A percentile compares a stretch with the other conserved stretches of the same genome.
phyloP scores from a whole-genome alignment of 441 rosid species.

The Populus hybrid region DNA sequence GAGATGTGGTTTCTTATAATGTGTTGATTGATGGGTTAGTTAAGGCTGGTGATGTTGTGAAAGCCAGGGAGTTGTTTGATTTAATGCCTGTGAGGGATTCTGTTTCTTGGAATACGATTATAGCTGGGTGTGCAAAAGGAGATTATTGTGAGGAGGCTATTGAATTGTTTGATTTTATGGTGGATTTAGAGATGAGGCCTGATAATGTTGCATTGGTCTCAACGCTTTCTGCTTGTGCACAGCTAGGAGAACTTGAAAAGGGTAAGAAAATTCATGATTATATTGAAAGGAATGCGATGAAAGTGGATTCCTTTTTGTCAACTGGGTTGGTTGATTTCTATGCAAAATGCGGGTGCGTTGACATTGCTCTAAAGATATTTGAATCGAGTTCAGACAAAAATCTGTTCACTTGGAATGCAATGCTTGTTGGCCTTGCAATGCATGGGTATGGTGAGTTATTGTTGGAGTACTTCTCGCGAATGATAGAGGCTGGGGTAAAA shows the following conservation, averaged over 20 bases:
- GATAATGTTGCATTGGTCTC: slow-evolving; percentile 58
- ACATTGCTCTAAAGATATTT: slow-evolving; percentile 42
- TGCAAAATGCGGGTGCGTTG: slow-evolving; percentile 62
- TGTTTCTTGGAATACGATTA: slow-evolving; percentile 56
- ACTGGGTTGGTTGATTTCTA: slow-evolving; percentile 66
- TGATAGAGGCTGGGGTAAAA: slow-evolving; percentile 43
- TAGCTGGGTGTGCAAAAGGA: slow-evolving; percentile 50
- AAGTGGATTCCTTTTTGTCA: slow-evolving; percentile 48
- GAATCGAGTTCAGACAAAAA: slow-evolving; percentile 38
- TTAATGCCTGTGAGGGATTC: slow-evolving; percentile 47
- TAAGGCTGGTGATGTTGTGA: slow-evolving; percentile 38
- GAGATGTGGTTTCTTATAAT: slow-evolving; percentile 51
- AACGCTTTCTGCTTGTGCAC: slow-evolving; percentile 75
- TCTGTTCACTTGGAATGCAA: slow-evolving; percentile 63
- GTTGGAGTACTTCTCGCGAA: slow-evolving; percentile 43
- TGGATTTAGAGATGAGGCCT: slow-evolving; percentile 34
- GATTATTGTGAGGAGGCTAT: slow-evolving; percentile 43
- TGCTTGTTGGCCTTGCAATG: slow-evolving; percentile 67
- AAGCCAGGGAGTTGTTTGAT: slow-evolving; percentile 45
- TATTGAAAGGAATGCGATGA: slow-evolving; percentile 30
- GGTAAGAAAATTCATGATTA: slow-evolving; percentile 52
- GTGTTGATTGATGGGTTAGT: slow-evolving; percentile 49
- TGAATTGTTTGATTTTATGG: slow-evolving; percentile 42
- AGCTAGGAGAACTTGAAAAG: slow-evolving; percentile 45
- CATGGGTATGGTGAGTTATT: slow-evolving; percentile 36